These are phyloP conservation scores for Anaeramoeba flamelloides DNA, from an alignment of 78 protist genomes.

Conservation along the genomic window DNA sequence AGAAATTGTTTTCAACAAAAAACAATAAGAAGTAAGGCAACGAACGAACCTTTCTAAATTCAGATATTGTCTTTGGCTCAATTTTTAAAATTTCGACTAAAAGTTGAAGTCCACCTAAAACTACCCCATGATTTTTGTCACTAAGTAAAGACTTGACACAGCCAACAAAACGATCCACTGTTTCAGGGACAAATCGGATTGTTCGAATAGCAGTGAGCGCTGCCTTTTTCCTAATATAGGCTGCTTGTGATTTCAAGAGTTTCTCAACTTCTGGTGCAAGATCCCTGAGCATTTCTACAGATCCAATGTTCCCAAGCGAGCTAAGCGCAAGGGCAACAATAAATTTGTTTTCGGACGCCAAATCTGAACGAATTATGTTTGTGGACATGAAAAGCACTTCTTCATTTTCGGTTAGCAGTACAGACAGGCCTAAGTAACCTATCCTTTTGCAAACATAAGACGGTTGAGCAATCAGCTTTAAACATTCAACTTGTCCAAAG, in stretches of 20 bases:
- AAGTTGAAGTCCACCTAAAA: conserved; percentile 55
- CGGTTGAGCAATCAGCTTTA: conserved; percentile 69
- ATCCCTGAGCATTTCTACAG: conserved; percentile 81
- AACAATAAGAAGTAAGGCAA: not conserved
- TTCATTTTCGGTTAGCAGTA: conserved; percentile 78
- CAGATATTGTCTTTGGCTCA: conserved; percentile 5
- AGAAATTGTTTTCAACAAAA: not conserved
- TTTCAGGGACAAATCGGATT: conserved; percentile 60
- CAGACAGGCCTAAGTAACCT: conserved; percentile 77
- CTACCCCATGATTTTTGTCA: conserved; percentile 63
- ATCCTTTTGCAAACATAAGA: conserved; percentile 76
- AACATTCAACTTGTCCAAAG: conserved; percentile 72
- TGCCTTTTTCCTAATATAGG: conserved; percentile 82
- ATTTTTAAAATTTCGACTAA: conserved; percentile 51
- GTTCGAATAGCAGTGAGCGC: conserved; percentile 70
- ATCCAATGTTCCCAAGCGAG: conserved; percentile 78
- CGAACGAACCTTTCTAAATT: conserved; percentile 10
- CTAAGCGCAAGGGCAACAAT: conserved; percentile 72
- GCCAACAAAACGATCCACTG: conserved; percentile 57
- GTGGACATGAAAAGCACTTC: conserved; percentile 37
- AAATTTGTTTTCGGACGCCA: conserved; percentile 52
- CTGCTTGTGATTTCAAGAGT: conserved; percentile 46
- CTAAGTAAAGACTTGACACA: conserved; percentile 20
- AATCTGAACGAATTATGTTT: conserved; percentile 36
- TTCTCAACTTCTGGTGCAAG: conserved; percentile 71